Percentiles rank a stretch among this genome's conserved stretches.
These are phyloP conservation scores for Zelopaecilomyces penicillatus DNA, from an alignment of 2,329 filamentous ascomycete genomes.

Conservation along the genomic window DNA sequence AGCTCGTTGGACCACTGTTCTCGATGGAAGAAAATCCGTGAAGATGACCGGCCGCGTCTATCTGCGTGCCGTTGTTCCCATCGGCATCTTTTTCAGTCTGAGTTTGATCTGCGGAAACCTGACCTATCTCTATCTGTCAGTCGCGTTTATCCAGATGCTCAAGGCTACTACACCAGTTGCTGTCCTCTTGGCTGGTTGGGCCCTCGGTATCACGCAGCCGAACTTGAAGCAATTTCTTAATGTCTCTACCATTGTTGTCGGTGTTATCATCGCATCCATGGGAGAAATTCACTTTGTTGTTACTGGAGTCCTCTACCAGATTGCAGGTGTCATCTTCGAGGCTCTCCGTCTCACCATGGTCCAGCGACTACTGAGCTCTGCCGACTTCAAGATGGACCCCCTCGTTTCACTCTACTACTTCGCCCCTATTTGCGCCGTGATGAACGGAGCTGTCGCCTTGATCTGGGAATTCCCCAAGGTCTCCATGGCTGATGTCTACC, in stretches of 20 bases:
- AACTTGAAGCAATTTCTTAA: constrained; percentile 85
- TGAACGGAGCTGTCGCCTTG: constrained; percentile 69
- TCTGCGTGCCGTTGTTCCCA: constrained; percentile 85
- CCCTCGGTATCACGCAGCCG: constrained; percentile 72
- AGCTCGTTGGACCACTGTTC: constrained; percentile 77
- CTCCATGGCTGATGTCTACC: constrained; percentile 60
- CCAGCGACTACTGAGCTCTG: constrained; percentile 69
- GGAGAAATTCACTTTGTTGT: constrained; percentile 92
- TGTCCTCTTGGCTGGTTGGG: constrained; percentile 83
- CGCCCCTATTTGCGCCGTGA: constrained; percentile 71
- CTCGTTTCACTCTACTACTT: constrained; percentile 87
- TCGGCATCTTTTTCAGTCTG: constrained; percentile 91
- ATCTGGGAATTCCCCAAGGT: constrained; percentile 66
- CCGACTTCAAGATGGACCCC: constrained; percentile 88
- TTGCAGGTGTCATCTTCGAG: constrained; percentile 72
- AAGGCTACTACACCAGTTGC: constrained; percentile 97
- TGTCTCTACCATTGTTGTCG: constrained; percentile 87
- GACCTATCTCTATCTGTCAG: constrained; percentile 89
- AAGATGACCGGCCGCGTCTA: constrained; percentile 97
- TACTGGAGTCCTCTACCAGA: constrained; percentile 70
- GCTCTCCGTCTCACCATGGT: constrained; percentile 78
- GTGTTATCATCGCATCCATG: constrained; percentile 87
- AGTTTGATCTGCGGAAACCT: constrained; percentile 94
- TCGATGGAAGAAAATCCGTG: constrained; percentile 90
- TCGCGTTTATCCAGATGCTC: constrained; percentile 98